Evolutionary conservation across 2,329 filamentous ascomycete species (phyloP), one percentile per base, ranked within the genome.

Genomic region (Aspergillus glaucus): DNA sequence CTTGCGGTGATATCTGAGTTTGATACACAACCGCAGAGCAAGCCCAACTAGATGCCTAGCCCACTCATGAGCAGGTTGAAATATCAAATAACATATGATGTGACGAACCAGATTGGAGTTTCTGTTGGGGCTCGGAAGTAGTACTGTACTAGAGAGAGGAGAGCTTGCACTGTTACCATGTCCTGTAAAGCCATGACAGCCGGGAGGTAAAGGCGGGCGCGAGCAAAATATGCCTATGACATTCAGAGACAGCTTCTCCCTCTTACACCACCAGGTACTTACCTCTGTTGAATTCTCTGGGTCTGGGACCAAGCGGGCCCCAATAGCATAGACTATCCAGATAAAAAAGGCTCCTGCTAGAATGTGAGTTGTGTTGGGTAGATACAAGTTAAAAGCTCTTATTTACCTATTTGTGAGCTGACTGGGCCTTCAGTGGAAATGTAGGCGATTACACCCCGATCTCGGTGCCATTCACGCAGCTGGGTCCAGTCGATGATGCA

Each of bases 311-410:
- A 57, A 52, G 19, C 53, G 41, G 19, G 50, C 53, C 9, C 55
- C 55, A 37, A 57, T 55, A 10, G 51, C 53, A 37, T 57, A 55
- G n/a, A 55, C 48, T 12, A 57, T 57, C 55, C 55, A 57, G 22
- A 57, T 44, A 34, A 54, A 57, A 42, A 52, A 57, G 4, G 55
- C 51, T 2, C 53, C 55, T 51, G 37, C 37, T 5, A 46, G 32
- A 37, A 15, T 36, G 10, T 34, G 4, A 9, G 17, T 14, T 40
- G 3, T 3, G 14, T 12, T 21, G 2, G 21, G 14, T 28, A 46
- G 24, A n/a, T 3, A 19, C 6, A 32, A 26, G 2, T 28, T 26
- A 2, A 21, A 43, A 8, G 6, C 30, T 42, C 30, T 42, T 14
- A 44, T 6, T 24, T 39, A 49, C 50, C 50, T 28, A 28, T 52